Base-by-base conservation (phyloP, 2,329 filamentous ascomycete genomes). In the Metarhizium rileyi region DNA sequence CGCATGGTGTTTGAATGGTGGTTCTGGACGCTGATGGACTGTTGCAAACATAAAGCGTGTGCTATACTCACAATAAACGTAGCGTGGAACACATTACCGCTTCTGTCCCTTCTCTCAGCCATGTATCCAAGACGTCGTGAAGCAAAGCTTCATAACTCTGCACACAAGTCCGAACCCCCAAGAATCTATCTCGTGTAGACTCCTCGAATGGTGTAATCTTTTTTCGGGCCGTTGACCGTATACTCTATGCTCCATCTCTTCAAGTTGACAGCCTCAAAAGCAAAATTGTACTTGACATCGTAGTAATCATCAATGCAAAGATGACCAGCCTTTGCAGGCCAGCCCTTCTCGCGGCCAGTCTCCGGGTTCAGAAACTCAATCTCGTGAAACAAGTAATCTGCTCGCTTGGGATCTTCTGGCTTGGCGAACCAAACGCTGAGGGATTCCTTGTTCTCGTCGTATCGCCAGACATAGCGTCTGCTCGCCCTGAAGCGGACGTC, bases 351-450 rank as follows among this genome's bases (percentile, higher is more conserved):
- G 0, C 63, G 54, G 16, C 61, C 52, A 3, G 57, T 53, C 1
- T 57, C 58, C 0, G 70, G 68, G 8, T 69, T 55, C 22, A 69
- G 51, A 56, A 90, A 86, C 50, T 84, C 75, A n/a, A 90, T 68
- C 54, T 83, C 76, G 58, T 90, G 86, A 63, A 90, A 91, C 20
- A 90, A 68, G 54, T 89, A 86, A 60, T 89, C 86, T 0, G 83
- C 81, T 14, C 74, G 73, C 49, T 71, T 70, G 16, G 72, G 65
- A 55, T 87, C 81, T 16, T 84, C 78, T 1, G 76, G 72, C 54
- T 81, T 80, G 36, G 80, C 80, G 57, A 90, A 90, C 86, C 86
- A 90, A 1, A 86, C 81, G 52, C 79, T 85, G 22, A 90, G 68
- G 26, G 63, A 65, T 57, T 89, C 84, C 1, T 60, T 68, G 9